Percentiles rank a stretch among this genome's conserved stretches.
Evolutionary conservation across 208 protist genomes (phyloP).

Genomic region (Cochliopodium minus): DNA sequence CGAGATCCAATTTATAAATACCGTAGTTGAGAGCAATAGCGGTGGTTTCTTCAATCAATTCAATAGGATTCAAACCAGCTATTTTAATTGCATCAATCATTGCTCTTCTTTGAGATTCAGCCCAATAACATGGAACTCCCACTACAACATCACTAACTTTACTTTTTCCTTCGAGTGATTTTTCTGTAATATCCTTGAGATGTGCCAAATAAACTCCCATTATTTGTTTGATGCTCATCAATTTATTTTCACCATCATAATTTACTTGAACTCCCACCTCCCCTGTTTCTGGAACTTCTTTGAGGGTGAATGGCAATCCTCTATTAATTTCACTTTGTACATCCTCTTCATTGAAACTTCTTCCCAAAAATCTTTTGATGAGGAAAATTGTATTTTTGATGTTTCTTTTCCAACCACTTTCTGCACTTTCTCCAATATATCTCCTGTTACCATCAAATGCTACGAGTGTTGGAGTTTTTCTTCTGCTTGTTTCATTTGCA

Average conservation of each 20-base stretch:
- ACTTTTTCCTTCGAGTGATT: neutral
- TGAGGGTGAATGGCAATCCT: too few species aligned
- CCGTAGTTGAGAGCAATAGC: constrained; percentile 64
- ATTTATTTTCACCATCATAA: too few species aligned
- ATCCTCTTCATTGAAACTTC: too few species aligned
- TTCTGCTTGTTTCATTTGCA: constrained; percentile 43
- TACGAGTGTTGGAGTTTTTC: constrained; percentile 44
- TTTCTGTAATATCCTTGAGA: neutral
- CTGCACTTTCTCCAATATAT: constrained; percentile 59
- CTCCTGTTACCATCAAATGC: constrained; percentile 58
- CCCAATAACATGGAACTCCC: constrained; percentile 60
- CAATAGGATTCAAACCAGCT: constrained; percentile 58
- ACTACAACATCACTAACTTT: constrained; percentile 32
- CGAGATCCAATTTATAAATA: constrained; percentile 50
- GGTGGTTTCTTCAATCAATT: constrained; percentile 63
- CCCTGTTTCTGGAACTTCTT: too few species aligned
- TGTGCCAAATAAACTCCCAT: constrained; percentile 18
- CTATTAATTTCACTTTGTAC: too few species aligned
- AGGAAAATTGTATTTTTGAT: neutral
- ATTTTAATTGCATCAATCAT: constrained; percentile 57
- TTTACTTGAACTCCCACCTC: too few species aligned
- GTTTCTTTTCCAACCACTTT: constrained; percentile 29
- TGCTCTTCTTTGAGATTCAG: constrained; percentile 48
- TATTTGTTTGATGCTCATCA: too few species aligned
- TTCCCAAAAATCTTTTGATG: constrained; percentile 1